A percentile compares a stretch with the other conserved stretches of the same genome.
These are phyloP conservation scores for thale cress (Arabidopsis thaliana) DNA, from an alignment of 345 rosid genomes.

Conservation along the genomic window TAIR10.1 NC_003070.9:16399501-16400000, in stretches of 20 bases:
- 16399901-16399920: constrained; percentile 35
- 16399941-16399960: too few species aligned
- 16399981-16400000: too few species aligned
- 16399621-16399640: background rate
- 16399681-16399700: constrained; percentile 39
- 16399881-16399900: constrained; percentile 19
- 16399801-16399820: constrained; percentile 48
- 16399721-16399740: constrained; percentile 44
- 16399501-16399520: constrained; percentile 10
- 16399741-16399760: constrained; percentile 40
- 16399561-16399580: background rate
- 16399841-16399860: background rate
- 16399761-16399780: constrained; percentile 12
- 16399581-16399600: constrained; percentile 10
- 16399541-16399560: background rate
- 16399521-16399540: background rate
- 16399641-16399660: constrained; percentile 26
- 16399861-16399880: background rate
- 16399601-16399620: background rate
- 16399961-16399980: too few species aligned
- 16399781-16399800: constrained; percentile 36
- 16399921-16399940: background rate
- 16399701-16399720: constrained; percentile 40
- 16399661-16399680: constrained; percentile 44
- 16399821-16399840: constrained; percentile 55